Evolutionary conservation across 257 asterid genomes (phyloP), one percentile per base, ranked within the genome.

Genomic region (Rehmannia glutinosa): DNA sequence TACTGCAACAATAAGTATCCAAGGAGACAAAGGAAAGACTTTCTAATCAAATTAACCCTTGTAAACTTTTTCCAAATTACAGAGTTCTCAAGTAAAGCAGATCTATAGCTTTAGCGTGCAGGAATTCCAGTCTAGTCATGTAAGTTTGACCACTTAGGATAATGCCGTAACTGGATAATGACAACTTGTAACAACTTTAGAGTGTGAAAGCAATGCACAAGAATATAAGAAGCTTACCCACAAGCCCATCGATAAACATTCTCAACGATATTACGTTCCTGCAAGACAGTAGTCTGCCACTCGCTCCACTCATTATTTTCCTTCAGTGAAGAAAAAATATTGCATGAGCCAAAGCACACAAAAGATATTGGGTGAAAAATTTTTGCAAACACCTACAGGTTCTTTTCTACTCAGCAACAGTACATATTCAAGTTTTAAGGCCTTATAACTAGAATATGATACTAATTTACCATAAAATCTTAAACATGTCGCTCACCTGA

Each of bases 161-260:
- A 16, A 12, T 11, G 57, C 21, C 16, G 15, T 47, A 28, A 62
- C 60, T 35, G 55, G 49, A 55, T 23, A 54, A 28, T 35, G 25
- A 63, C 3, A 9, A 55, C 39, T 4, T 0, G 32, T 39, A 15
- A 52, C 47, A 42, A 30, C 8, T n/a, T 72, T 12, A 39, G 20
- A 4, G 8, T 42, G 51, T 32, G 20, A 51, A 32, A 42, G 50
- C 66, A 73, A 35, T 4, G 23, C 60, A 74, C 27, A 54, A 59
- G 32, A 72, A 46, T 16, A 51, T 30, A 57, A 59, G 46, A 65
- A 43, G 49, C 96, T 73, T 85, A 92, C 98, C 98, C 98, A 71
- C 98, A 92, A 82, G 95, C 95, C 98, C 98, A 92, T 56, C 89
- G 91, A 59, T 77, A 69, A n/a, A 92, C 96, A 66, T 92, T 92